phyloP scores from a whole-genome alignment of 805 yeast species.

The Metahyphopichia silvanorum region DNA sequence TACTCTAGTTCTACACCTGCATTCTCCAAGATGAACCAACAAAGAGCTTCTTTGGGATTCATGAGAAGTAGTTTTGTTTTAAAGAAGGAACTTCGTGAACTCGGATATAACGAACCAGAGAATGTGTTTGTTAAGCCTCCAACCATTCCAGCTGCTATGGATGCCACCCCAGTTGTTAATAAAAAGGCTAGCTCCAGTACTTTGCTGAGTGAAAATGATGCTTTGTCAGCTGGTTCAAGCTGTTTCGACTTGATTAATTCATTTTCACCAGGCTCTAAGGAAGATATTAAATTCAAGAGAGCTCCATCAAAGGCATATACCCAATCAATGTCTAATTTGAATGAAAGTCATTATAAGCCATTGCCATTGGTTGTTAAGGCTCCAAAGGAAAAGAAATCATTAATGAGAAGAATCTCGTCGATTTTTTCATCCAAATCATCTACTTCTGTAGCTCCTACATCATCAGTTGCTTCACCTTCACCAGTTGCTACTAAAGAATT shows the following conservation, averaged over 20 bases:
- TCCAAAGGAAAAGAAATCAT: conserved; percentile 2
- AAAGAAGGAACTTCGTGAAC: conserved; percentile 36
- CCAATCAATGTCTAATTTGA: conserved; percentile 1
- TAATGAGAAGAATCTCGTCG: conserved; percentile 5
- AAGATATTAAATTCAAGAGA: background rate
- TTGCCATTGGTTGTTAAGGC: conserved; percentile 1
- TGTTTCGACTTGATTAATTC: conserved; percentile 23
- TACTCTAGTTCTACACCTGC: conserved; percentile 9
- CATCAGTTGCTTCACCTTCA: conserved; percentile 1
- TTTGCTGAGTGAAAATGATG: conserved; percentile 6
- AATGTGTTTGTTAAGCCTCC: conserved; percentile 22
- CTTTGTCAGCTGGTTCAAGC: no score
- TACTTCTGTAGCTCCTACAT: conserved; percentile 2
- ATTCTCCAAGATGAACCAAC: conserved; percentile 3
- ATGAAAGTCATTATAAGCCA: background rate
- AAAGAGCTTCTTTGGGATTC: conserved; percentile 39
- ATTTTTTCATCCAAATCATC: conserved; percentile 6
- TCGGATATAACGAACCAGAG: conserved; percentile 30
- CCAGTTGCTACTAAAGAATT: conserved; percentile 1
- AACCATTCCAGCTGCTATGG: conserved; percentile 15
- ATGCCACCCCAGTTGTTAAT: conserved; percentile 6
- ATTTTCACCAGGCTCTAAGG: conserved; percentile 3
- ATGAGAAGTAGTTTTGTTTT: conserved; percentile 42
- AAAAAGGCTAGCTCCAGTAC: background rate
- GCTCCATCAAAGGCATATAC: background rate